Base-by-base conservation (phyloP, 371 early-diverging fungal genomes). In the Funneliformis caledonium region DNA sequence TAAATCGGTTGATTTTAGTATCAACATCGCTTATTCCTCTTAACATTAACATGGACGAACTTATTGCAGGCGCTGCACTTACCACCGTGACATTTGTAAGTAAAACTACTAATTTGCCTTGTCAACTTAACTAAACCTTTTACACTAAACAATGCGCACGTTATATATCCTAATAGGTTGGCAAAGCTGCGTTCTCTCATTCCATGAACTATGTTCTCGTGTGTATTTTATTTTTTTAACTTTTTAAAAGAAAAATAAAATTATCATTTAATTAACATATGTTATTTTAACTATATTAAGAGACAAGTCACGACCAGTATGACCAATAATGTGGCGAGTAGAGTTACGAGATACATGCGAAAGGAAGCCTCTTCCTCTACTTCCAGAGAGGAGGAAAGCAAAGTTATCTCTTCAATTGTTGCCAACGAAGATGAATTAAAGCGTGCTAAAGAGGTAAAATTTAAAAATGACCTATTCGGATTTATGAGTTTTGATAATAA, bases 151-250 rank as follows among this genome's bases (percentile, higher is more conserved):
- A 11, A 56, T 0, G 22, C 6, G 1, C 37, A 50, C 10, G 5
- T 22, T 43, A 62, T 62, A 56, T 75, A 42, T 11, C 9, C 64
- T 5, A 26, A 11, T 59, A 76, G 77, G 77, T 92, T 2, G 93
- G 93, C 65, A 89, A 91, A 64, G 93, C 93, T 31, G 94, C 94
- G 22, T 86, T 94, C 64, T 91, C 91, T 47, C 90, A 91, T 68
- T 93, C 92, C 5, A 90, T 92, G 8, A 91, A 90, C 69, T 86
- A 91, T 37, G 94, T 93, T 43, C 84, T 93, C 81, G 89, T 89
- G 87, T 85, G 84, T 70, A 64, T 52, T 79, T 52, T 70, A 64
- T 52, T 79, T 52, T 60, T 43, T 76, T 43, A 42, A 9, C 31
- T 72, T 47, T 42, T 42, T 56, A 56, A 19, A 7, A 7, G 6